Conservation (phyloP, 2,329 filamentous ascomycete genomes). For the Rutstroemia sp. region DNA sequence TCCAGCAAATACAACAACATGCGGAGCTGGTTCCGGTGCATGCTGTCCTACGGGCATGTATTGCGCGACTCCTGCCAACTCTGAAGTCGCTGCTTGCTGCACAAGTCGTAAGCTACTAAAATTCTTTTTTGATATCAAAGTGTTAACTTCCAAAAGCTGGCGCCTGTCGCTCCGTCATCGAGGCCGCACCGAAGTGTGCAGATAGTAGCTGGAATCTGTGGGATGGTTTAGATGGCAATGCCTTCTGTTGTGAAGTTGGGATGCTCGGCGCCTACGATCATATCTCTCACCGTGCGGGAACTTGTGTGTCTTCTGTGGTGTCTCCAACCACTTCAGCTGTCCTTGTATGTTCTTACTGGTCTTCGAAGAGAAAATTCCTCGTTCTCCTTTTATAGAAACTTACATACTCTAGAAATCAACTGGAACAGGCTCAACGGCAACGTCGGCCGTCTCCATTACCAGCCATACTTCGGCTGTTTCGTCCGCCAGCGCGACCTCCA, state of each 20-base stretch:
- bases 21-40: constrained; percentile 6
- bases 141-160: constrained; percentile 1
- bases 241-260: constrained; percentile 12
- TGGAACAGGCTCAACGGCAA: neutral
- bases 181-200: constrained; percentile 8
- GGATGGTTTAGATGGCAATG: constrained; percentile 11
- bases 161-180: constrained; percentile 7
- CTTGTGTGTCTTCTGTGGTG: constrained; percentile 8
- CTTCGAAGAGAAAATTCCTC: neutral
- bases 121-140: neutral
- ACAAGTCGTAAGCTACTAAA: constrained; percentile 1
- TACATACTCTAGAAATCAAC: constrained; percentile 1
- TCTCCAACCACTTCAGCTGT: constrained; percentile 5
- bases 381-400: neutral
- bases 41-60: constrained; percentile 11
- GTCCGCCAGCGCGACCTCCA: neutral
- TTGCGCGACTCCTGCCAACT: constrained; percentile 9
- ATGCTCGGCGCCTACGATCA: constrained; percentile 10
- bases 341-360: constrained; percentile 1
- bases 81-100: constrained; percentile 14
- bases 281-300: constrained; percentile 9
- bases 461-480: neutral
- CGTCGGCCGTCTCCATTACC: neutral
- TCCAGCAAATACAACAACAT: constrained; percentile 1
- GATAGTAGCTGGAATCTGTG: constrained; percentile 11